A percentile compares a stretch with the other conserved stretches of the same genome.
Evolutionary conservation across 768 basidiomycete genomes (phyloP).

Genomic region (Russula griseocarnosa): DNA sequence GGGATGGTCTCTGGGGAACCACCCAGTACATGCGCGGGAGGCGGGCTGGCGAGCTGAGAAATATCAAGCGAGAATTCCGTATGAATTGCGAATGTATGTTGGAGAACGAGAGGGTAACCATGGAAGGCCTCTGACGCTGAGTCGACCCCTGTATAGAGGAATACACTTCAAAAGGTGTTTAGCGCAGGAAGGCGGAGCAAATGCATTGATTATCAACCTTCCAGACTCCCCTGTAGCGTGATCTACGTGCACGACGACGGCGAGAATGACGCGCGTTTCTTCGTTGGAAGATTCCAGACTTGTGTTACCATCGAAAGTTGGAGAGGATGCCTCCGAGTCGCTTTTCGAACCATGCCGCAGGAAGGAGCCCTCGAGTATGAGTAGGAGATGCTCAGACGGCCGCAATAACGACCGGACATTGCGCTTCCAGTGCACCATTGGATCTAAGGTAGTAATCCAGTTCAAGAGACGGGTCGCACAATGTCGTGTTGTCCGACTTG

Average conservation of each 20-base stretch:
- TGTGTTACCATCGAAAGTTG: neutral
- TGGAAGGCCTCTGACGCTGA: neutral
- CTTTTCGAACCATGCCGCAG: neutral
- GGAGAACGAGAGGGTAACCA: slow-evolving; percentile 17
- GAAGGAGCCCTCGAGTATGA: slow-evolving; percentile 9
- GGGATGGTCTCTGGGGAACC: neutral
- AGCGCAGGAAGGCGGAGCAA: neutral
- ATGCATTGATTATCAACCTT: slow-evolving; percentile 13
- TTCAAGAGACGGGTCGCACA: neutral
- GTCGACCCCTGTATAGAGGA: slow-evolving; percentile 13
- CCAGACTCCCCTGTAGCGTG: slow-evolving; percentile 3
- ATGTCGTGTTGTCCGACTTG: neutral
- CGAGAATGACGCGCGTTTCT: slow-evolving; percentile 7
- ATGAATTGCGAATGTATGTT: slow-evolving; percentile 22
- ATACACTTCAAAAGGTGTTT: slow-evolving; percentile 13
- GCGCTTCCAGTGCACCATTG: slow-evolving; percentile 20
- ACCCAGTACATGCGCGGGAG: neutral
- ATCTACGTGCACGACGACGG: slow-evolving; percentile 7
- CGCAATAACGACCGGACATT: slow-evolving; percentile 17
- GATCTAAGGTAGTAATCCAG: neutral
- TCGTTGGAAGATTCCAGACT: neutral
- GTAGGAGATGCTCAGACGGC: slow-evolving; percentile 14
- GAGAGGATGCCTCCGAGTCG: neutral
- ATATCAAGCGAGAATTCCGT: slow-evolving; percentile 20
- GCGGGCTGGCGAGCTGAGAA: slow-evolving; percentile 16